Percentiles rank a stretch among this genome's conserved stretches.
Conservation (phyloP, 2,329 filamentous ascomycete species). For the Penicillium sp. region DNA sequence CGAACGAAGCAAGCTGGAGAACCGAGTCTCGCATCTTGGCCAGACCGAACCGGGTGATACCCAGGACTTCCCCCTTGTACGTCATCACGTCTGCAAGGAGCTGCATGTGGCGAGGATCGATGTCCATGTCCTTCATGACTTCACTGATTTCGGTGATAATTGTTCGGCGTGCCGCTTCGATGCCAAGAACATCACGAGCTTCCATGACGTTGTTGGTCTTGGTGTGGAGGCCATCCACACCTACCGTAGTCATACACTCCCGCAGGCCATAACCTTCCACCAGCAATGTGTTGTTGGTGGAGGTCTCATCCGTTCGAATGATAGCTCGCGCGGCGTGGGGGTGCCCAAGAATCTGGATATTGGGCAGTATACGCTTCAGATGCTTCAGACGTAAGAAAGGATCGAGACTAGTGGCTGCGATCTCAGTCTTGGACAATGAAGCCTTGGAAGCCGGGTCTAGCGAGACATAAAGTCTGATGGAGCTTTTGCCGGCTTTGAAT, state of each 20-base stretch:
- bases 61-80: constrained; percentile 93
- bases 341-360: constrained; percentile 86
- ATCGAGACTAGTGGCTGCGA: constrained; percentile 43
- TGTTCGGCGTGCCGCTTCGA: constrained; percentile 86
- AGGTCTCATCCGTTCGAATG: constrained; percentile 73
- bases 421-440: constrained; percentile 42
- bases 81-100: constrained; percentile 98
- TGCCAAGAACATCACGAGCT: constrained; percentile 79
- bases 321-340: constrained; percentile 81
- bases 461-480: constrained; percentile 71
- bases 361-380: constrained; percentile 75
- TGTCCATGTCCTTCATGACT: constrained; percentile 92
- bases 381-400: constrained; percentile 68
- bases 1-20: constrained; percentile 89
- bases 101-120: constrained; percentile 97
- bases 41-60: constrained; percentile 93
- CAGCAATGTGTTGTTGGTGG: constrained; percentile 67
- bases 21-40: constrained; percentile 96
- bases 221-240: constrained; percentile 73
- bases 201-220: constrained; percentile 89
- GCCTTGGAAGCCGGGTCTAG: constrained; percentile 36
- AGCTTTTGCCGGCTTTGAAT: constrained; percentile 48
- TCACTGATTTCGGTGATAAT: constrained; percentile 83
- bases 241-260: constrained; percentile 88
- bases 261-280: constrained; percentile 93